A percentile compares a stretch with the other conserved stretches of the same genome.
These are phyloP conservation scores for Isochrysis galbana DNA, from an alignment of 78 protist species.

Conservation along the genomic window DNA sequence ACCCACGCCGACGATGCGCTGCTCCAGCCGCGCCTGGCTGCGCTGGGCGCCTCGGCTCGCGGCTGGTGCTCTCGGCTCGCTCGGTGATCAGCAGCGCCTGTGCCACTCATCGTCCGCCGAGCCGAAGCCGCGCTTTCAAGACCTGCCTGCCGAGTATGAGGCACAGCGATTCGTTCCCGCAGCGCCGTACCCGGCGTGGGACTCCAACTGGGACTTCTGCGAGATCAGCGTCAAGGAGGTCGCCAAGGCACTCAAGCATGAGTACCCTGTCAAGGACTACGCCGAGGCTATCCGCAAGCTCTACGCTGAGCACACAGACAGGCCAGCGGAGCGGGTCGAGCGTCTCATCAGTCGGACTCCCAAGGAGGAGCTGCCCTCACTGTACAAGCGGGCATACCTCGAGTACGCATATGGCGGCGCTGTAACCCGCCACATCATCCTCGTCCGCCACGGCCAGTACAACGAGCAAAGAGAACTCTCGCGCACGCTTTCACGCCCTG, in stretches of 20 bases:
- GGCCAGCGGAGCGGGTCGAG: background rate
- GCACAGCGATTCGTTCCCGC: background rate
- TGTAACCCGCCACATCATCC: background rate
- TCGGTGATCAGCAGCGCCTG: too few relatives aligned
- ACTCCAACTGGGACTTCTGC: background rate
- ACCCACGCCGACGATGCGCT: too few relatives aligned
- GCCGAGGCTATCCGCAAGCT: background rate
- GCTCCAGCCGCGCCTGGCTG: too few relatives aligned
- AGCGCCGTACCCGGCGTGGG: background rate
- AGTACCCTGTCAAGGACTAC: background rate
- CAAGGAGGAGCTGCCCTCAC: background rate
- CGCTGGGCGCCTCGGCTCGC: too few relatives aligned
- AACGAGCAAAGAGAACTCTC: background rate
- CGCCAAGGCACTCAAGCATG: background rate
- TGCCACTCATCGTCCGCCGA: too few relatives aligned
- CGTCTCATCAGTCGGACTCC: background rate
- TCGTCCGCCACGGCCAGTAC: conserved; percentile 33
- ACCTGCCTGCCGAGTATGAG: background rate
- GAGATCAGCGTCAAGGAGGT: background rate
- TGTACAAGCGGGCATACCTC: background rate
- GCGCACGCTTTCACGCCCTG: background rate
- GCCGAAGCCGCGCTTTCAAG: background rate
- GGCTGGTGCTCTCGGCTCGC: too few relatives aligned
- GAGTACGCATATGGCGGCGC: conserved; percentile 8
- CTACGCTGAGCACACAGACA: background rate